Percentiles rank a stretch among this genome's conserved stretches.
Conservation (phyloP, 23 red algal species). For the Chondrus crispus region DNA sequence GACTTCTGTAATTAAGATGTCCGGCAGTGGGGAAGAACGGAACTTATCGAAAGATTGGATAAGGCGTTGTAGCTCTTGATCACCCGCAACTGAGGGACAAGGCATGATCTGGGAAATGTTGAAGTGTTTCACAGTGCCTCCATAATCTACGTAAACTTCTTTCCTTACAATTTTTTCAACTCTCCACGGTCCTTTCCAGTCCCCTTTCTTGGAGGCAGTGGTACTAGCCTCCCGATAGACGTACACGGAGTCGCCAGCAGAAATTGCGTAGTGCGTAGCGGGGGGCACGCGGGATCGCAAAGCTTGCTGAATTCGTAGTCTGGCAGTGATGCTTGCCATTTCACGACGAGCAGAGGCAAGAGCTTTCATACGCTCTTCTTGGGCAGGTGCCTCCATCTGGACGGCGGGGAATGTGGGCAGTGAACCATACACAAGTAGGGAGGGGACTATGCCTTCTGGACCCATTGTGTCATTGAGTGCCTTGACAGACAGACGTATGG, state of each 20-base stretch:
- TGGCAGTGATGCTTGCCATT: not conserved
- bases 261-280: not conserved
- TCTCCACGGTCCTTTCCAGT: not conserved
- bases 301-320: not conserved
- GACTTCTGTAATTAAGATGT: not conserved
- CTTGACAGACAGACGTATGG: not conserved
- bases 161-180: not conserved
- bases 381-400: not conserved
- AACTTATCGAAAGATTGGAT: not conserved
- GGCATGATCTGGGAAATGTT: conserved; percentile 21
- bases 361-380: not conserved
- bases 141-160: not conserved
- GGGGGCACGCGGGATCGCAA: not conserved
- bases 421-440: not conserved
- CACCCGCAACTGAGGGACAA: not conserved
- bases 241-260: not conserved
- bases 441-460: conserved; percentile 4
- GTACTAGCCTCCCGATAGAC: not conserved
- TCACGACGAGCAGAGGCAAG: not conserved
- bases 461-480: not conserved
- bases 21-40: not conserved
- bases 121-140: not conserved
- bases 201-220: not conserved
- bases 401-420: not conserved
- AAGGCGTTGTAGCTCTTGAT: not conserved